phyloP scores from a whole-genome alignment of 257 asterid genomes.

The Verbascum thapsus region DNA sequence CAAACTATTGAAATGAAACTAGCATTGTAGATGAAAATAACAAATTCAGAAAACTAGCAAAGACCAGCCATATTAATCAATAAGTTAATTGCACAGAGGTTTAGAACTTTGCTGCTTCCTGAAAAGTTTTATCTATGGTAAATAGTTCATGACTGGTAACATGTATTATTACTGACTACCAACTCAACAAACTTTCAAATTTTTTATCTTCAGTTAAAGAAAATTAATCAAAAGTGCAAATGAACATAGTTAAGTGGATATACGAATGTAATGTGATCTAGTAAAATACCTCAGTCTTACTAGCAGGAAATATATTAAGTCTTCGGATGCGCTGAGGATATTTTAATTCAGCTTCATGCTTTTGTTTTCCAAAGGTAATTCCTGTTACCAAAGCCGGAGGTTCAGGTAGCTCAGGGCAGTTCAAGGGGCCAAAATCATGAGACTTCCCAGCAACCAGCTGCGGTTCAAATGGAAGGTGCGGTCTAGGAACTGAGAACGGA shows the following conservation, averaged over 20 bases:
- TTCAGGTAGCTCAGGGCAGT: constrained; percentile 84
- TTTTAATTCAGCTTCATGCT: constrained; percentile 87
- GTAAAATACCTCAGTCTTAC: constrained; percentile 78
- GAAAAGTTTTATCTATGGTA: constrained; percentile 5
- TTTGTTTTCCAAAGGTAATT: constrained; percentile 71
- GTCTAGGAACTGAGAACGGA: constrained; percentile 78
- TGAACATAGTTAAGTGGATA: constrained; percentile 22
- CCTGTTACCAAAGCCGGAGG: constrained; percentile 57
- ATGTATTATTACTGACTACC: too few relatives aligned
- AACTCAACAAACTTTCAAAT: constrained; percentile 12
- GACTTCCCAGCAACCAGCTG: constrained; percentile 93
- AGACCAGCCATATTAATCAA: not conserved
- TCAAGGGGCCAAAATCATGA: constrained; percentile 84
- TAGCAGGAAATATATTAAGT: constrained; percentile 88
- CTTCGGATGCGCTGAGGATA: constrained; percentile 90
- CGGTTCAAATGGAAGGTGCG: constrained; percentile 92
- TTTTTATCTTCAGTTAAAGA: not conserved
- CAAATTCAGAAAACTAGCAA: constrained; percentile 5
- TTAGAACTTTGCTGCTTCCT: not conserved
- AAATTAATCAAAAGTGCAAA: not conserved
- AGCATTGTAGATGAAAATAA: not conserved
- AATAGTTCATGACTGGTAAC: not conserved
- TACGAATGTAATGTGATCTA: constrained; percentile 4
- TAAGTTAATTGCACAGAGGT: not conserved
- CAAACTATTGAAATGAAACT: not conserved